A percentile compares a stretch with the other conserved stretches of the same genome.
Conservation (phyloP, 1,284 basidiomycete species). For the Exsudoporus floridanus region DNA sequence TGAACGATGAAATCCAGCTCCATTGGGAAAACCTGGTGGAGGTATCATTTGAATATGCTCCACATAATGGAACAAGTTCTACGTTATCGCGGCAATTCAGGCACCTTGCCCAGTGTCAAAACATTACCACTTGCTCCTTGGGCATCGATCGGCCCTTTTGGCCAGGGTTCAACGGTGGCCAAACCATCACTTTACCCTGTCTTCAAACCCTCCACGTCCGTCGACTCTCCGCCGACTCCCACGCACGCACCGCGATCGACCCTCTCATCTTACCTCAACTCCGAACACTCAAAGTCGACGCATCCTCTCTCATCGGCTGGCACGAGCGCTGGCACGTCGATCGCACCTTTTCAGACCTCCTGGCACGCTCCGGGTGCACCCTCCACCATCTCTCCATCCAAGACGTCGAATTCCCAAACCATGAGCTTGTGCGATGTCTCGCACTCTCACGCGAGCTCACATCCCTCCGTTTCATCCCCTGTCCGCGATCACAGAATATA, state of each 20-base stretch:
- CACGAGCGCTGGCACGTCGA: slow-evolving; percentile 4
- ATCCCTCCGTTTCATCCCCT: slow-evolving; percentile 22
- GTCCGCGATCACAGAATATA: slow-evolving; percentile 20
- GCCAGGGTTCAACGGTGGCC: too few relatives aligned
- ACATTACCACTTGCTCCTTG: slow-evolving; percentile 19
- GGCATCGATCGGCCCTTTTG: slow-evolving; percentile 10
- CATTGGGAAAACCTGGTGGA: slow-evolving; percentile 16
- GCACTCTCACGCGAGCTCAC: slow-evolving; percentile 10
- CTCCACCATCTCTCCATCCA: slow-evolving; percentile 20
- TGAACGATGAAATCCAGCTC: slow-evolving; percentile 1
- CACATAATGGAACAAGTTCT: slow-evolving; percentile 1
- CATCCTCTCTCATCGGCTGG: neutral
- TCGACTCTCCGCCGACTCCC: neutral
- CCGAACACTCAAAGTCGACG: slow-evolving; percentile 19
- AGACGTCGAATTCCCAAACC: slow-evolving; percentile 20
- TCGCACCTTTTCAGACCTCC: slow-evolving; percentile 17
- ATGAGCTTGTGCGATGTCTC: slow-evolving; percentile 27
- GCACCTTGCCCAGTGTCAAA: slow-evolving; percentile 12
- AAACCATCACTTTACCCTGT: slow-evolving; percentile 9
- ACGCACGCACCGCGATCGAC: slow-evolving; percentile 4
- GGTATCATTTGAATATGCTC: slow-evolving; percentile 14
- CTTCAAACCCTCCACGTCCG: slow-evolving; percentile 20
- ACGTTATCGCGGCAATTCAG: slow-evolving; percentile 4
- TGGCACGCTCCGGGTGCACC: slow-evolving; percentile 13
- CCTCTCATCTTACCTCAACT: slow-evolving; percentile 18